Conservation (phyloP, 345 rosid genomes). For the Sisymbrium irio region DNA sequence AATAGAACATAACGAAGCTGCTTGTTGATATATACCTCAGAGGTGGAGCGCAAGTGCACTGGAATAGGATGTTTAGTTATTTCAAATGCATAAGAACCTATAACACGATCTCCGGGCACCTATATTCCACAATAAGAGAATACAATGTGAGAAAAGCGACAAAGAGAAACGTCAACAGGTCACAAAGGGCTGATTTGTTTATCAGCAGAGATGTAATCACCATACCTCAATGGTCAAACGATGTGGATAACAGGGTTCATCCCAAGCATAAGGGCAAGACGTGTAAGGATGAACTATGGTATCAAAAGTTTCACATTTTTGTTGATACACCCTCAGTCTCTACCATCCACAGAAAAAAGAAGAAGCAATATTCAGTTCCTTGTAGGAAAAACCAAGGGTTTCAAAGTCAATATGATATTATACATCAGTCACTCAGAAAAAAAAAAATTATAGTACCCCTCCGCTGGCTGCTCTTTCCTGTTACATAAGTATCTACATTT, state of each 20-base stretch:
- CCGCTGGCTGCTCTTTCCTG: not conserved
- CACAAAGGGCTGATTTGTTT: not conserved
- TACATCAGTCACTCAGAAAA: not conserved
- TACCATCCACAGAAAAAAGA: constrained; percentile 28
- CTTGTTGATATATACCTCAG: constrained; percentile 54
- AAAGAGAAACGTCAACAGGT: constrained; percentile 4
- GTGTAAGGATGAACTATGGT: constrained; percentile 71
- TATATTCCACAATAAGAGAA: constrained; percentile 30
- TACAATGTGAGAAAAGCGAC: not conserved
- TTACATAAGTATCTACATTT: not conserved
- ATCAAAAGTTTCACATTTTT: constrained; percentile 83
- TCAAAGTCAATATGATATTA: constrained; percentile 2
- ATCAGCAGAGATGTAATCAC: constrained; percentile 2
- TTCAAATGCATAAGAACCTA: constrained; percentile 82
- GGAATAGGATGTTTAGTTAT: constrained; percentile 58
- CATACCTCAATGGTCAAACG: constrained; percentile 83
- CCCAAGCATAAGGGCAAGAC: constrained; percentile 94
- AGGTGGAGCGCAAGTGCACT: constrained; percentile 62
- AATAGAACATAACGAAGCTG: not conserved
- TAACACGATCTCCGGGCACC: constrained; percentile 86
- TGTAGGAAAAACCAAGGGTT: constrained; percentile 8
- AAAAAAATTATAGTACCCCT: not conserved
- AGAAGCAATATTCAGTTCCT: constrained; percentile 12
- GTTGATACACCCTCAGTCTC: constrained; percentile 87
- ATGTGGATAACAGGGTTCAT: constrained; percentile 90